Evolutionary conservation across 2,329 filamentous ascomycete species (phyloP).

Genomic region (Aspergillus quadricinctus): DNA sequence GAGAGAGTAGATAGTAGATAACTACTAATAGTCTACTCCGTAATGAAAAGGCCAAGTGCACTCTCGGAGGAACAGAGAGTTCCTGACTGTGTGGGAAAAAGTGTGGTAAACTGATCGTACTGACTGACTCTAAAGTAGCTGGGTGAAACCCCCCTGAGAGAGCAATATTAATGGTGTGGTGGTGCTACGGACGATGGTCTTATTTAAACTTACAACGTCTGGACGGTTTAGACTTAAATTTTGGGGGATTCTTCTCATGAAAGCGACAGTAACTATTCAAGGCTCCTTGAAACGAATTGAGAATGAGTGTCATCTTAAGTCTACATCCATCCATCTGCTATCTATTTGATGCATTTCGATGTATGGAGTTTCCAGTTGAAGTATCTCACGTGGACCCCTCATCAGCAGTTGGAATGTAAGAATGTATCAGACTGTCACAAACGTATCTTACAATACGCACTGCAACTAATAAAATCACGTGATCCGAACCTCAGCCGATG

Average conservation of each 20-base stretch:
- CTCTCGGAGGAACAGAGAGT: neutral
- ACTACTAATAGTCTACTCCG: too few relatives aligned
- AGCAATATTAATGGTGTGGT: neutral
- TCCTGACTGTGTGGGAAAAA: neutral
- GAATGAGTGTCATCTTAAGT: neutral
- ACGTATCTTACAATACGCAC: neutral
- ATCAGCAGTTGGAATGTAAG: neutral
- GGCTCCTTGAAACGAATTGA: neutral
- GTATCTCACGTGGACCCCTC: neutral
- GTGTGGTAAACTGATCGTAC: neutral
- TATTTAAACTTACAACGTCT: neutral
- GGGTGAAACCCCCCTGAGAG: neutral
- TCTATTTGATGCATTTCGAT: neutral
- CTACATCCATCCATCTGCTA: neutral
- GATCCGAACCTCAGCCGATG: neutral
- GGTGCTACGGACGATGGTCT: neutral
- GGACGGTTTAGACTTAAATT: neutral
- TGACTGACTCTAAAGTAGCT: neutral
- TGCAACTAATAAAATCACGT: too few relatives aligned
- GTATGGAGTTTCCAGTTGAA: neutral
- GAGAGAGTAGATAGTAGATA: neutral
- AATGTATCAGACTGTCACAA: neutral
- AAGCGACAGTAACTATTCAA: neutral
- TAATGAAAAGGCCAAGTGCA: neutral
- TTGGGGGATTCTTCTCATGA: neutral